Evolutionary conservation across 805 yeast species (phyloP).

Genomic region (Saccharomyces mikatae): DNA sequence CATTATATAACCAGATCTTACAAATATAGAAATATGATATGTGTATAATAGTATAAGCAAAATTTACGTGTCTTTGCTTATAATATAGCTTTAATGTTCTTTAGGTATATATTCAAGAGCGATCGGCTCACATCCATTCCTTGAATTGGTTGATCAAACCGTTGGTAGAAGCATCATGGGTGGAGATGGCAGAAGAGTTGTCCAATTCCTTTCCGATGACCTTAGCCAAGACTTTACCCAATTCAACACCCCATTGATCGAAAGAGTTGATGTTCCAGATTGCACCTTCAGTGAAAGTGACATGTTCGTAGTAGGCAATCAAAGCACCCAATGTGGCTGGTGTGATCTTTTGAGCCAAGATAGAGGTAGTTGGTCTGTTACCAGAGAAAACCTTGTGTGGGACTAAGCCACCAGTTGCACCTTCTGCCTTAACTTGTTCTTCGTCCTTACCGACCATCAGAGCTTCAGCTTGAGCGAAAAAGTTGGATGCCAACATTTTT

Average conservation of each 20-base stretch:
- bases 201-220: slow-evolving; percentile 86
- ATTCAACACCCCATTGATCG: slow-evolving; percentile 99
- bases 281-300: slow-evolving; percentile 97
- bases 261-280: slow-evolving; percentile 98
- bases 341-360: slow-evolving; percentile 89
- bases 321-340: slow-evolving; percentile 94
- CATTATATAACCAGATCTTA: slow-evolving; percentile 1
- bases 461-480: slow-evolving; percentile 97
- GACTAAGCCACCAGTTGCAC: slow-evolving; percentile 74
- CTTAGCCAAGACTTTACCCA: slow-evolving; percentile 96
- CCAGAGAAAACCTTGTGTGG: slow-evolving; percentile 97
- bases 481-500: slow-evolving; percentile 97
- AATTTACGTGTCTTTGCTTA: neutral
- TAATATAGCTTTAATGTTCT: neutral
- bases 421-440: slow-evolving; percentile 78
- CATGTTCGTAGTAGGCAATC: slow-evolving; percentile 96
- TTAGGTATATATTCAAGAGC: neutral
- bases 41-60: neutral
- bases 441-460: slow-evolving; percentile 91
- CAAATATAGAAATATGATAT: neutral
- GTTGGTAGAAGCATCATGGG: slow-evolving; percentile 88
- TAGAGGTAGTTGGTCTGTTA: slow-evolving; percentile 98
- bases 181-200: slow-evolving; percentile 42
- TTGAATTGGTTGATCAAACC: slow-evolving; percentile 93
- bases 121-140: slow-evolving; percentile 47